A percentile compares a stretch with the other conserved stretches of the same genome.
phyloP scores from a whole-genome alignment of 2,329 filamentous ascomycete species.

The Coniochaeta sp. region DNA sequence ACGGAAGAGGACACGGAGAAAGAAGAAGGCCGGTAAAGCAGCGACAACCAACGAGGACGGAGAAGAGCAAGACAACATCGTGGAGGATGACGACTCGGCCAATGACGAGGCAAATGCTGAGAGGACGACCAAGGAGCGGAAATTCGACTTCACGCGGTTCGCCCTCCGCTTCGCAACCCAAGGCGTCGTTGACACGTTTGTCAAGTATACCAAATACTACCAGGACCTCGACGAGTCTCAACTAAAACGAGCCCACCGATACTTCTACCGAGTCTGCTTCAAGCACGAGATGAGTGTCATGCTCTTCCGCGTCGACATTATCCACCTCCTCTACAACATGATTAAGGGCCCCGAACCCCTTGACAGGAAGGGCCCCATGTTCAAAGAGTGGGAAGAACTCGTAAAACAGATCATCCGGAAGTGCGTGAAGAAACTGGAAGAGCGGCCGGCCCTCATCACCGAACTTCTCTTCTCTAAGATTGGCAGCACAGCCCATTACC shows the following conservation, averaged over 20 bases:
- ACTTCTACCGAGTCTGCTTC: constrained; percentile 89
- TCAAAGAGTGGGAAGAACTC: constrained; percentile 87
- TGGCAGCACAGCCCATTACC: constrained; percentile 71
- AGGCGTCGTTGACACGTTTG: constrained; percentile 81
- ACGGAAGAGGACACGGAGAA: constrained; percentile 63
- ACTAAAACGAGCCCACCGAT: constrained; percentile 86
- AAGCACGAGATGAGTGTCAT: constrained; percentile 88
- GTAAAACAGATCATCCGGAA: constrained; percentile 76
- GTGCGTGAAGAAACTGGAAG: constrained; percentile 76
- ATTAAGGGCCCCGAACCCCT: constrained; percentile 81
- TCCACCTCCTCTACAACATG: constrained; percentile 82
- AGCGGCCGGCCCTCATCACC: constrained; percentile 77
- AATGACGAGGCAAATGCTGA: constrained; percentile 68
- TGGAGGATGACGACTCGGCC: constrained; percentile 61
- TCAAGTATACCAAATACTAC: constrained; percentile 73
- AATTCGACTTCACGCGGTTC: constrained; percentile 89
- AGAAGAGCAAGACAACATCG: constrained; percentile 40
- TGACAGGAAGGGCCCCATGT: constrained; percentile 58
- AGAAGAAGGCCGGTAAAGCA: constrained; percentile 56
- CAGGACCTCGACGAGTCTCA: constrained; percentile 71
- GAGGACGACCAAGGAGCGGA: constrained; percentile 69
- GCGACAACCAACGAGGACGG: constrained; percentile 22
- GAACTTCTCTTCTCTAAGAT: constrained; percentile 96
- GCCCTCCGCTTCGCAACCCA: constrained; percentile 75
- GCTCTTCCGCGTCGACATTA: constrained; percentile 84